Evolutionary conservation across 1,139 yeast genomes (phyloP).

Genomic region (Suhomyces yuchorum): DNA sequence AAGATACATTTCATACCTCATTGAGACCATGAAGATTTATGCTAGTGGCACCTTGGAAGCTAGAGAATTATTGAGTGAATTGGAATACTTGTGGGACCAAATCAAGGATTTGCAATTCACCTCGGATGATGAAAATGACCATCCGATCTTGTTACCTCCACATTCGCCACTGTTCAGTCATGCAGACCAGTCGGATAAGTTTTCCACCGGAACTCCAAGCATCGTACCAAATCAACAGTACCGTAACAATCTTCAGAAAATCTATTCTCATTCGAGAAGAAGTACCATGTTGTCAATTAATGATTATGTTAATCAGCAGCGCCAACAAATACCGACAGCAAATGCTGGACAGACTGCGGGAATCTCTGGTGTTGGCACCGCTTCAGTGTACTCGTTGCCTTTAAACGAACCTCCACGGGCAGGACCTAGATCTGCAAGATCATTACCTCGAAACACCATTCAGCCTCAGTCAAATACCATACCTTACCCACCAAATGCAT

Average conservation of each 20-base stretch:
- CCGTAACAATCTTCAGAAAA: constrained; percentile 42
- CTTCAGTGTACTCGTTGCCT: constrained; percentile 32
- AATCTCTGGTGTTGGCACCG: constrained; percentile 19
- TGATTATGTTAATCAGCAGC: constrained; percentile 42
- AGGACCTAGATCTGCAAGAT: constrained; percentile 9
- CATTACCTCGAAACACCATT: constrained; percentile 11
- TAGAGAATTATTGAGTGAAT: constrained; percentile 62
- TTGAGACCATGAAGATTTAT: constrained; percentile 72
- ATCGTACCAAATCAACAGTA: constrained; percentile 34
- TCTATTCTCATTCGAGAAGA: constrained; percentile 49
- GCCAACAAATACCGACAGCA: constrained; percentile 26
- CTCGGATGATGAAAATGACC: constrained; percentile 33
- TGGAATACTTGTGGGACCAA: constrained; percentile 76
- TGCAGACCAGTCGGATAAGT: constrained; percentile 37
- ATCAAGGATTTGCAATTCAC: constrained; percentile 54
- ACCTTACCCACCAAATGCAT: constrained; percentile 12
- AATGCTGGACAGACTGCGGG: constrained; percentile 16
- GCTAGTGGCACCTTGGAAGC: constrained; percentile 73
- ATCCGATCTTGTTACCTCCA: constrained; percentile 33
- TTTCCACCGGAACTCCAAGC: constrained; percentile 43
- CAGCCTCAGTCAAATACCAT: constrained; percentile 1
- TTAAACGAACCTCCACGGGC: constrained; percentile 7
- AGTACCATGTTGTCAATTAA: constrained; percentile 41
- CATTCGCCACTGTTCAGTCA: constrained; percentile 43
- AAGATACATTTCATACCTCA: constrained; percentile 63